These are phyloP conservation scores for Chytriomyces hyalinus DNA, from an alignment of 192 early-diverging fungal species.

Conservation along the genomic window DNA sequence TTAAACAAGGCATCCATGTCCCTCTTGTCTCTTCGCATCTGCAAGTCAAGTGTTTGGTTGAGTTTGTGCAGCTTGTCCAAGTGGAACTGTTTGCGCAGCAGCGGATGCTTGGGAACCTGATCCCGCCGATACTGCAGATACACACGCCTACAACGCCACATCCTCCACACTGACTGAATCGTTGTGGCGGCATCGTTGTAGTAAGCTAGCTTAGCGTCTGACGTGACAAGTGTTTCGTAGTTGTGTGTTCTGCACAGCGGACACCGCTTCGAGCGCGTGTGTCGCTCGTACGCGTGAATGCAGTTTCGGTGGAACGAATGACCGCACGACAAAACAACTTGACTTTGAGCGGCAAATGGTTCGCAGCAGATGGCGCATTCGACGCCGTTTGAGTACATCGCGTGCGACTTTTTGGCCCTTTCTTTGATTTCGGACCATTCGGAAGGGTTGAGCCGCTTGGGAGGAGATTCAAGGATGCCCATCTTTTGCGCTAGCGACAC, in stretches of 20 bases:
- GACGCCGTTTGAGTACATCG: not conserved
- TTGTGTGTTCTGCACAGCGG: conserved; percentile 9
- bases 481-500: conserved; percentile 18
- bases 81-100: conserved; percentile 10
- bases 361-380: conserved; percentile 33
- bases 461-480: conserved; percentile 14
- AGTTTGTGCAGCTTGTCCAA: not conserved
- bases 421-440: conserved; percentile 19
- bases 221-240: conserved; percentile 14
- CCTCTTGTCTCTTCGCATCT: not conserved
- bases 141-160: not conserved
- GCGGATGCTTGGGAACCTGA: conserved; percentile 14
- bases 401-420: conserved; percentile 6
- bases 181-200: conserved; percentile 12
- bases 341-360: conserved; percentile 10
- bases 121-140: conserved; percentile 1
- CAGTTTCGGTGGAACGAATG: conserved; percentile 23
- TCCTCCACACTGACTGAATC: conserved; percentile 26
- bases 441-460: not conserved
- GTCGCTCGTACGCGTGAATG: conserved; percentile 19
- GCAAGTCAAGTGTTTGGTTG: not conserved
- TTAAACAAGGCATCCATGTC: not conserved
- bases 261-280: conserved; percentile 9
- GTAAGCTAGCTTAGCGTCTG: conserved; percentile 1
- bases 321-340: conserved; percentile 16